Evolutionary conservation across 257 asterid genomes (phyloP).

Genomic region (Craterostigma plantagineum): DNA sequence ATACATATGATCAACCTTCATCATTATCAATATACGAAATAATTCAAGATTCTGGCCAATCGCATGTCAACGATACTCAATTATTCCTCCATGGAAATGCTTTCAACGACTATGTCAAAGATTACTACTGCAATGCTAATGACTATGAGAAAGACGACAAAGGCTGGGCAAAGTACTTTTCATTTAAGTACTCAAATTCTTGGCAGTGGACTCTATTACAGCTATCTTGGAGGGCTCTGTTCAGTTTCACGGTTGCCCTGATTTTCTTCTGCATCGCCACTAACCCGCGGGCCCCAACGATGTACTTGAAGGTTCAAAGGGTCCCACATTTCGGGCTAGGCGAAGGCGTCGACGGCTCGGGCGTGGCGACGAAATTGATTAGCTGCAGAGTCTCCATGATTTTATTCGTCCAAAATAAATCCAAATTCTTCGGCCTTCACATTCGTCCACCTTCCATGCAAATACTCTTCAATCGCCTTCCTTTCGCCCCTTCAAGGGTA

Average conservation of each 20-base stretch:
- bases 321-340: slow-evolving; percentile 32
- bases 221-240: slow-evolving; percentile 48
- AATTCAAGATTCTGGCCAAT: too few relatives aligned
- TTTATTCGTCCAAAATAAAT: slow-evolving; percentile 37
- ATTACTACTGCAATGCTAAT: too few relatives aligned
- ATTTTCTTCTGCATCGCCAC: slow-evolving; percentile 48
- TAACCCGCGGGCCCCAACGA: slow-evolving; percentile 47
- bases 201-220: slow-evolving; percentile 43
- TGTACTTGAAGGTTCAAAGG: slow-evolving; percentile 41
- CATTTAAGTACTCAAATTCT: slow-evolving; percentile 33
- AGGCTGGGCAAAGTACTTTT: slow-evolving; percentile 21
- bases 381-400: slow-evolving; percentile 42
- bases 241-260: slow-evolving; percentile 39
- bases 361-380: slow-evolving; percentile 52
- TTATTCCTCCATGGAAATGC: too few relatives aligned
- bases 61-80: too few relatives aligned
- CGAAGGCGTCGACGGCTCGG: slow-evolving; percentile 66
- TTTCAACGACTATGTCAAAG: too few relatives aligned
- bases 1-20: too few relatives aligned
- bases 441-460: slow-evolving; percentile 30
- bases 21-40: too few relatives aligned
- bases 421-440: slow-evolving; percentile 55
- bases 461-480: slow-evolving; percentile 32
- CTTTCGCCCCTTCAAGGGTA: slow-evolving; percentile 44
- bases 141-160: too few relatives aligned